Evolutionary conservation across 2,329 filamentous ascomycete genomes (phyloP), one percentile per base, ranked within the genome.

Genomic region (Ilyonectria destructans): DNA sequence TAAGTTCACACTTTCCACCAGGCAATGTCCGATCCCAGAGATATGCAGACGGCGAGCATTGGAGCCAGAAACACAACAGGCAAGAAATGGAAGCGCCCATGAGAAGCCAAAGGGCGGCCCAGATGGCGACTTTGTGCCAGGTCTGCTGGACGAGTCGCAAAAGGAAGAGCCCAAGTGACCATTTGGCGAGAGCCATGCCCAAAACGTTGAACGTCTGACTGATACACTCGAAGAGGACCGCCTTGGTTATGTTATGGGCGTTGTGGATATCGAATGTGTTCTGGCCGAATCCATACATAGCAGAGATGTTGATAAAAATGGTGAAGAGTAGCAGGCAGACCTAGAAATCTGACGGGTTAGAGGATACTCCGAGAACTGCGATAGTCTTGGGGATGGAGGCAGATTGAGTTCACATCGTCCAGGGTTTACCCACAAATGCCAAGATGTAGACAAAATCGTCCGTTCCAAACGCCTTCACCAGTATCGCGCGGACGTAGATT

Each of bases 161-260:
- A 10, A 83, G 68, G 63, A 83, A 82, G 19, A 81, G 73, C 1
- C 78, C 80, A 2, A 83, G 70, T 0, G 80, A 81, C 23, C 71
- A 62, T 62, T 83, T 83, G 6, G 80, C 77, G 31, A 78, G 71
- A 6, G 77, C 77, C 73, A 81, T 82, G 23, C 79, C 80, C 0
- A 80, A 45, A 19, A 82, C 67, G 4, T 76, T 77, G 55, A 83
- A 80, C 0, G 75, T 74, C 60, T 80, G 78, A 3, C 76, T 77
- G n/a, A 79, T 76, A 19, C 63, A 60, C 58, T 79, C 75, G 71
- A 72, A 74, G 45, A 79, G 71, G 31, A 69, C 69, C 1, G 79
- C 78, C 8, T 69, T 58, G 6, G 75, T 69, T 66, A 3, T 74
- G 61, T 19, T 61, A 19, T 26, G 17, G 23, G 29, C 51, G 23